A percentile compares a stretch with the other conserved stretches of the same genome.
Evolutionary conservation across 2,329 filamentous ascomycete genomes (phyloP).

Genomic region (Hymenoscyphus occultus): DNA sequence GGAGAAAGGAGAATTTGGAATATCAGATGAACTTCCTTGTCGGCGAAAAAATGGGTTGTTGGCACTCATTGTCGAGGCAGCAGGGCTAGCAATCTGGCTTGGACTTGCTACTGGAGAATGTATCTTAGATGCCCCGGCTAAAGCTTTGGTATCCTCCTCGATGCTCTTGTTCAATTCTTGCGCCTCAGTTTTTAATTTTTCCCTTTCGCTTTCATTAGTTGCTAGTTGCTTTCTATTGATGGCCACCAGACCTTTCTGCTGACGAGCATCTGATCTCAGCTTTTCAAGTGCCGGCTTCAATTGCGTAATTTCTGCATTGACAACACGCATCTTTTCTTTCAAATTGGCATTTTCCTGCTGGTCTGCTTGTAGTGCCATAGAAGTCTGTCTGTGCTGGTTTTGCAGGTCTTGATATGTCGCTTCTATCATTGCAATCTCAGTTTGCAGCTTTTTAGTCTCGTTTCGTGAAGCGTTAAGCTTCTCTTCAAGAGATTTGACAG

Average conservation of each 20-base stretch:
- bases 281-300: slow-evolving; percentile 92
- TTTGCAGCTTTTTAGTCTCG: slow-evolving; percentile 80
- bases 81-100: slow-evolving; percentile 64
- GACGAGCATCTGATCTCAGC: slow-evolving; percentile 83
- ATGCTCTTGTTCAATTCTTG: slow-evolving; percentile 63
- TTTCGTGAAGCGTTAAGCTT: slow-evolving; percentile 71
- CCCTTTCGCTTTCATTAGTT: slow-evolving; percentile 83
- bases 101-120: slow-evolving; percentile 41
- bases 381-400: slow-evolving; percentile 74
- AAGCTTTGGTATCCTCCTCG: slow-evolving; percentile 55
- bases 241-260: slow-evolving; percentile 92
- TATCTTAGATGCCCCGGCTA: slow-evolving; percentile 45
- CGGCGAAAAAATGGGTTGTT: slow-evolving; percentile 95
- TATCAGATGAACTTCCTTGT: slow-evolving; percentile 53
- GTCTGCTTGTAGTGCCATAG: slow-evolving; percentile 74
- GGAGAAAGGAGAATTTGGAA: slow-evolving; percentile 48
- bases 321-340: slow-evolving; percentile 81
- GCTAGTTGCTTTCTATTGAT: slow-evolving; percentile 98
- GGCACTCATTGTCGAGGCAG: slow-evolving; percentile 64
- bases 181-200: slow-evolving; percentile 80
- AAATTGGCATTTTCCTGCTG: slow-evolving; percentile 82
- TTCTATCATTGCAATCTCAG: slow-evolving; percentile 80
- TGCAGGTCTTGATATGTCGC: slow-evolving; percentile 78
- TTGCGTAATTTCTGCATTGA: slow-evolving; percentile 79
- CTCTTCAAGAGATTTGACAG: slow-evolving; percentile 80